A percentile compares a stretch with the other conserved stretches of the same genome.
phyloP scores from a whole-genome alignment of 2,329 filamentous ascomycete species.

The Diaporthe sp. region DNA sequence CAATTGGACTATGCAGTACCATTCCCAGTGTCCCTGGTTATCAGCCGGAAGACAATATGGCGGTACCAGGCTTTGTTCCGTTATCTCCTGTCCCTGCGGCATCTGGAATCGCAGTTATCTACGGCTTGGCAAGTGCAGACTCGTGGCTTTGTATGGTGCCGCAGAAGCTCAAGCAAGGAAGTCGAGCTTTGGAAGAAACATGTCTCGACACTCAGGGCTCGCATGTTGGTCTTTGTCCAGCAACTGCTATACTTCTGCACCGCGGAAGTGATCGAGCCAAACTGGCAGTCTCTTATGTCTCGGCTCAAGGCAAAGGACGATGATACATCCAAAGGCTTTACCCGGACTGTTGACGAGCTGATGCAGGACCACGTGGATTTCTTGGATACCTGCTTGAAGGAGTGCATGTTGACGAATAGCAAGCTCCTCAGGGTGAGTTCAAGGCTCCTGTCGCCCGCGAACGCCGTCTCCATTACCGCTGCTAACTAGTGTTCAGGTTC shows the following conservation, averaged over 20 bases:
- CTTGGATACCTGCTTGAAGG: slow-evolving; percentile 95
- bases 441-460: slow-evolving; percentile 13
- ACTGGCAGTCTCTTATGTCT: slow-evolving; percentile 96
- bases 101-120: slow-evolving; percentile 89
- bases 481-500: slow-evolving; percentile 75
- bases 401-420: slow-evolving; percentile 98
- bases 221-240: slow-evolving; percentile 98
- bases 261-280: slow-evolving; percentile 96
- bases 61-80: slow-evolving; percentile 97
- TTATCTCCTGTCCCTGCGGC: slow-evolving; percentile 89
- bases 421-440: slow-evolving; percentile 85
- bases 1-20: slow-evolving; percentile 96
- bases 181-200: slow-evolving; percentile 94
- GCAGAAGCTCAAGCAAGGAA: slow-evolving; percentile 78
- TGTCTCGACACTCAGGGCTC: slow-evolving; percentile 90
- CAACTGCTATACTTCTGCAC: slow-evolving; percentile 98
- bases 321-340: slow-evolving; percentile 52
- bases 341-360: slow-evolving; percentile 91
- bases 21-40: slow-evolving; percentile 94
- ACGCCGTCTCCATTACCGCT: not conserved
- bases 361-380: slow-evolving; percentile 99
- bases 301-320: slow-evolving; percentile 77
- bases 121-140: slow-evolving; percentile 93
- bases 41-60: slow-evolving; percentile 96
- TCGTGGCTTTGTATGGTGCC: slow-evolving; percentile 84